A percentile compares a stretch with the other conserved stretches of the same genome.
Evolutionary conservation across 2,329 filamentous ascomycete genomes (phyloP).

Genomic region (Diaporthe ampelina): DNA sequence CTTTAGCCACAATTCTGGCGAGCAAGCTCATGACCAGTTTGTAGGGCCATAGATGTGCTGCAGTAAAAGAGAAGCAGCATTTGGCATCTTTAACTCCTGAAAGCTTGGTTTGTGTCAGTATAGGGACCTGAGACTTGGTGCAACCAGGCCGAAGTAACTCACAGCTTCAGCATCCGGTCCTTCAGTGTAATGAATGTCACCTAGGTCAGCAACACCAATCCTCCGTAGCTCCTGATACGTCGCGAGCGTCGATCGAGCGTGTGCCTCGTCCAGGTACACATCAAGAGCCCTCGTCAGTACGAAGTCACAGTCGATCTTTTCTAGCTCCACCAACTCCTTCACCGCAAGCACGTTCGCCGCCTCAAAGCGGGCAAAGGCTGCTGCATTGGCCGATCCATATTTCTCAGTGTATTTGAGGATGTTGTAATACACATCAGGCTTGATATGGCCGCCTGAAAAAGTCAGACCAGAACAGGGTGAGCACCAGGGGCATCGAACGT

Average conservation of each 20-base stretch:
- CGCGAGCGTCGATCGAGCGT: conserved; percentile 43
- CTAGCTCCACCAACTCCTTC: conserved; percentile 58
- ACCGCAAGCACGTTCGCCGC: conserved; percentile 53
- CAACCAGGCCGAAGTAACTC: not conserved
- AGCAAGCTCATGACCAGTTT: conserved; percentile 49
- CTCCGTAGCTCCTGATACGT: conserved; percentile 49
- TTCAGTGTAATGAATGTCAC: conserved; percentile 48
- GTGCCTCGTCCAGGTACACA: conserved; percentile 50
- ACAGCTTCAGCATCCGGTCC: conserved; percentile 40
- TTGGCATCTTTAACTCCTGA: conserved; percentile 53
- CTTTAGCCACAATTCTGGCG: conserved; percentile 37
- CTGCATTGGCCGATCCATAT: conserved; percentile 24
- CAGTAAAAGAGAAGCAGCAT: conserved; percentile 49
- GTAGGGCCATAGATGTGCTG: conserved; percentile 48
- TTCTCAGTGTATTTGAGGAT: conserved; percentile 31
- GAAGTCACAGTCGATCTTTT: conserved; percentile 50
- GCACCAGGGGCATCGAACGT: not conserved
- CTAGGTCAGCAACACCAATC: conserved; percentile 46
- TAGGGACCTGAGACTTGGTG: not conserved
- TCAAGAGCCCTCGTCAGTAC: conserved; percentile 55
- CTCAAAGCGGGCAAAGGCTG: conserved; percentile 69
- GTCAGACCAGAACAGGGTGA: not conserved
- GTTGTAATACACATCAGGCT: conserved; percentile 38
- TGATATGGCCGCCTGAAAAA: conserved; percentile 32
- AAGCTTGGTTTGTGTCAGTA: conserved; percentile 43